Percentiles rank a stretch among this genome's conserved stretches.
phyloP scores from a whole-genome alignment of 2,329 filamentous ascomycete genomes.

The Ustulina deusta region DNA sequence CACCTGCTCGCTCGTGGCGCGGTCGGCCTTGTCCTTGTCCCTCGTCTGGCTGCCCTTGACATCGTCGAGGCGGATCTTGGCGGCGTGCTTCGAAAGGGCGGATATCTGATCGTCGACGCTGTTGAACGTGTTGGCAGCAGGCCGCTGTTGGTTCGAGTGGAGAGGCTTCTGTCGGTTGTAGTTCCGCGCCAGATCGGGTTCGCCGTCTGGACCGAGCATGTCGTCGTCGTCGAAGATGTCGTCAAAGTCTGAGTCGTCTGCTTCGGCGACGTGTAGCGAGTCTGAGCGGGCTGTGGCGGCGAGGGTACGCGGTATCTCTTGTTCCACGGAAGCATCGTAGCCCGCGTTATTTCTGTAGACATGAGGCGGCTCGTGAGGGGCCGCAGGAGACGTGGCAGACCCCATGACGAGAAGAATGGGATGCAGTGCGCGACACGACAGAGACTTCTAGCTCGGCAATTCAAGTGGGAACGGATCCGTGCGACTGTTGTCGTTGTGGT shows the following conservation, averaged over 20 bases:
- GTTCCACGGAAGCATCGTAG: constrained; percentile 56
- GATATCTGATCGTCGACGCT: constrained; percentile 89
- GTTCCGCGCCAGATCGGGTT: constrained; percentile 81
- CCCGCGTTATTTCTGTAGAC: constrained; percentile 59
- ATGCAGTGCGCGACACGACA: neutral
- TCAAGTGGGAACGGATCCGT: neutral
- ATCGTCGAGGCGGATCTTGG: constrained; percentile 83
- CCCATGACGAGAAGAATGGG: constrained; percentile 37
- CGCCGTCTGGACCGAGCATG: constrained; percentile 62
- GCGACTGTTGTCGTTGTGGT: neutral
- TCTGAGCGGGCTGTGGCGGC: constrained; percentile 41
- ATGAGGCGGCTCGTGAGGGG: constrained; percentile 60
- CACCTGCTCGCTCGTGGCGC: constrained; percentile 94
- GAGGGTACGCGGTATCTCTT: constrained; percentile 48
- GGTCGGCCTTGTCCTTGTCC: constrained; percentile 88
- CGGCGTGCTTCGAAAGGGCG: constrained; percentile 84
- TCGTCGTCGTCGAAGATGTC: constrained; percentile 54
- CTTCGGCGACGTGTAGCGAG: constrained; percentile 36
- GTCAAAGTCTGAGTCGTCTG: constrained; percentile 54
- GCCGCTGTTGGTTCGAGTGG: constrained; percentile 81
- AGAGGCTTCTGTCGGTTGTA: constrained; percentile 87
- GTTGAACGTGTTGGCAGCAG: constrained; percentile 80
- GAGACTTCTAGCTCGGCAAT: neutral
- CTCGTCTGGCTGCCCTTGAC: constrained; percentile 66
- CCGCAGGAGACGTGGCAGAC: constrained; percentile 49